Base-by-base conservation (phyloP, 1,284 basidiomycete species). In the Omphalotus olearius region DNA sequence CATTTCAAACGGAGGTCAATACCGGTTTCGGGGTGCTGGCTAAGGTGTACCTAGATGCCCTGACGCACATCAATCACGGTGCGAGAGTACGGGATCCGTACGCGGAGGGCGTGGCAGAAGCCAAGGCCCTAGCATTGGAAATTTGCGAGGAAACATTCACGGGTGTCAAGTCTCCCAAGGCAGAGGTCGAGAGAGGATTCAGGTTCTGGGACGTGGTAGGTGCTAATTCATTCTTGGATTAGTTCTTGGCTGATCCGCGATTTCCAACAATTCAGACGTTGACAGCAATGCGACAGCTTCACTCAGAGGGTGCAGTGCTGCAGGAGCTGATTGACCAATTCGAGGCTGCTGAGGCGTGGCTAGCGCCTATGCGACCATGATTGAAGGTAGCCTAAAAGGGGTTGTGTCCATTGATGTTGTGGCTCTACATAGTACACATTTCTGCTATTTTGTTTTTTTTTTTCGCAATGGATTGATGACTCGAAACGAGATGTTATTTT, bases 121-220 rank as follows among this genome's bases (percentile, higher is more conserved):
- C 89, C 47, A 98, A 98, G 72, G 79, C 79, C 50, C 81, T 88
- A 69, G 93, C 96, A 23, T 75, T 98, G 30, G 89, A 89, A 56
- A 89, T 97, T 63, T 89, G 96, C 62, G 93, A 97, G 59, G 90
- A 93, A 63, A 94, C 90, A 43, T 99, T 99, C 78, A 78, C 82
- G 33, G 94, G 93, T 18, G 91, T 99, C 60, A 96, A 93, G 74
- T 71, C 70, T 56, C 91, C 96, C 6, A 83, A 85, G 68, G 72
- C 72, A 51, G 96, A 99, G 76, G 87, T 99, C 46, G 91, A 94
- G 66, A 76, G 97, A 50, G 95, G 94, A 4, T 98, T 99, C 76
- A 79, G 97, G 60, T 99, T 99, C 76, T 99, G 97, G 96, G 90
- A 96, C 65, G 81, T 94, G 67, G 93, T 96, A 66, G 75, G 92